Evolutionary conservation across 2,329 filamentous ascomycete species (phyloP), one percentile per base, ranked within the genome.

Genomic region (Nannizzia gypsea): DNA sequence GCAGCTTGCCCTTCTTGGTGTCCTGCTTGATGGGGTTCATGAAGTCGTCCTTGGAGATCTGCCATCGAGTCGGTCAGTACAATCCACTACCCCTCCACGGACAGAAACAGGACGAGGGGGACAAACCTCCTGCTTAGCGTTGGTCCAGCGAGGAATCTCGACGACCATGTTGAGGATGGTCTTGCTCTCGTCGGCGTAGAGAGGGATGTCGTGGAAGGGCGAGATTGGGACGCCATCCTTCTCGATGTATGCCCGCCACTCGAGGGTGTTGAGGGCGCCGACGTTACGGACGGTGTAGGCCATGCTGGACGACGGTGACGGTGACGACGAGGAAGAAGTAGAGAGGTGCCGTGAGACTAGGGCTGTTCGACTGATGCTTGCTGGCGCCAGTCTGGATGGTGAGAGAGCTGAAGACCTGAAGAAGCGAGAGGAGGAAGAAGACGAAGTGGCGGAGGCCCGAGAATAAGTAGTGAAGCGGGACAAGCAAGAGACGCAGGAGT

Each of bases 21-120:
- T 99, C 93, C 82, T 99, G 93, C 87, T 96, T 96, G 82, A 96
- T 96, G 74, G 92, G 92, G 83, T 96, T 97, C 75, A 97, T 87
- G 72, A 88, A 83, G 78, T 99, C 93, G 74, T 97, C 91, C 83
- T 97, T 97, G 82, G 88, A 95, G 82, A 97, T 96, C 91, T 96
- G 73, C 31, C 13, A 6, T 36, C 31, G 1, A 4, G 42, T 46
- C 42, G 22, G 42, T 22, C 8, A 20, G 20, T 20, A 6, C 11
- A 40, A 13, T 42, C n/a, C n/a, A 42, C 6, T 17, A 15, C 15
- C 38, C n/a, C n/a, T 42, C 15, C 38, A 36, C 15, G 38, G 38
- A 42, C 11, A 40, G 36, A 36, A 11, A 36, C n/a, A n/a, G n/a
- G n/a, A n/a, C n/a, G n/a, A 36, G 31, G 9, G 31, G 31, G 31